phyloP scores from a whole-genome alignment of 352 stramenopile species.

The Phytopythium aichiense region DNA sequence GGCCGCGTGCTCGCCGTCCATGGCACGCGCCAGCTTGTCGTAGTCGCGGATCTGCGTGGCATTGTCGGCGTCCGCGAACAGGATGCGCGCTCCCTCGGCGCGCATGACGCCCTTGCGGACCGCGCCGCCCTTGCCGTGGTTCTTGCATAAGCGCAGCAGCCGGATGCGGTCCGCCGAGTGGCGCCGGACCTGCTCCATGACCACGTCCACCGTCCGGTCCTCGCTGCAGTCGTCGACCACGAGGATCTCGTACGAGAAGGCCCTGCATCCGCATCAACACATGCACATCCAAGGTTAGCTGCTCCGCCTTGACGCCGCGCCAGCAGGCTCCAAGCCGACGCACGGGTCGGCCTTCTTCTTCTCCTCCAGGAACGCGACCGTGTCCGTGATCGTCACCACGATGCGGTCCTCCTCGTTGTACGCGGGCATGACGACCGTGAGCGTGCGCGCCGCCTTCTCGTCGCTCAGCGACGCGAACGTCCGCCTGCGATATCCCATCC shows the following conservation, averaged over 20 bases:
- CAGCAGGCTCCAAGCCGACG: conserved; percentile 6
- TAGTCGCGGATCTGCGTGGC: conserved; percentile 90
- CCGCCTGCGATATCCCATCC: conserved; percentile 19
- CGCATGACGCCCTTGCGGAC: conserved; percentile 88
- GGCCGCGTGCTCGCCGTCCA: conserved; percentile 29
- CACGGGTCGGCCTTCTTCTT: conserved; percentile 44
- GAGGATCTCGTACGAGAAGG: conserved; percentile 84
- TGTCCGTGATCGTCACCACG: conserved; percentile 87
- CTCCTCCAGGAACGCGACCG: conserved; percentile 83
- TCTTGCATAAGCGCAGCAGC: conserved; percentile 76
- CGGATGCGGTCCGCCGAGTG: conserved; percentile 54
- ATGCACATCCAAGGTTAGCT: neutral
- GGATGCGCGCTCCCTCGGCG: conserved; percentile 65
- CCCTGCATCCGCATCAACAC: conserved; percentile 1
- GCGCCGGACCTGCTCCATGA: conserved; percentile 45
- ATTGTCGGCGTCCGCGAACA: conserved; percentile 93
- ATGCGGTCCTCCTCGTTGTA: conserved; percentile 95
- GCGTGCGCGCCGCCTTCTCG: conserved; percentile 40
- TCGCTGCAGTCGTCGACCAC: conserved; percentile 92
- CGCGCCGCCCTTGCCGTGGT: conserved; percentile 91
- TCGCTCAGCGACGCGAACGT: conserved; percentile 61
- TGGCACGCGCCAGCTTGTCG: conserved; percentile 61
- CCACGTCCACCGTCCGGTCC: conserved; percentile 77
- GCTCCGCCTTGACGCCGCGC: neutral
- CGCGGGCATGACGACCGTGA: conserved; percentile 93